These are phyloP conservation scores for Vickermania ingenoplastis DNA, from an alignment of 208 protist genomes.

Conservation along the genomic window DNA sequence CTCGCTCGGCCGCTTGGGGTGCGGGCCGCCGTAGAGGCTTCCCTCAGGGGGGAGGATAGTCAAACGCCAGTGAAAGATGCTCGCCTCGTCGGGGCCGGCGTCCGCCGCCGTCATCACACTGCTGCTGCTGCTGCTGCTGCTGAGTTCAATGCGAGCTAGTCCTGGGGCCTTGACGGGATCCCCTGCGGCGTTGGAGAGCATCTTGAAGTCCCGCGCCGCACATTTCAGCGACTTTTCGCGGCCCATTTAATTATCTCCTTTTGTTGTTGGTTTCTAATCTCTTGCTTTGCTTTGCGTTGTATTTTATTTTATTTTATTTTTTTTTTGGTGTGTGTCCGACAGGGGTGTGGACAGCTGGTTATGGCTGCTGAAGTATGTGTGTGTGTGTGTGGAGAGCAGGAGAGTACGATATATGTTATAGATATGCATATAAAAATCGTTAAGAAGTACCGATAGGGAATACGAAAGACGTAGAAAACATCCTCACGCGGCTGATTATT, in stretches of 20 bases:
- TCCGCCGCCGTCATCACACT: too few species aligned
- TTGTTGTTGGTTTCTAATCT: neutral
- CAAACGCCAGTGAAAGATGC: slow-evolving; percentile 38
- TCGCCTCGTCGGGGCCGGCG: slow-evolving; percentile 5
- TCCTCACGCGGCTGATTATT: too few species aligned
- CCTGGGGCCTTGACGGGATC: neutral
- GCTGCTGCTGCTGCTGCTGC: neutral
- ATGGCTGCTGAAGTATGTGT: too few species aligned
- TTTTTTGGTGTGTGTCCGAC: too few species aligned
- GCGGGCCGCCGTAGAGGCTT: slow-evolving; percentile 34
- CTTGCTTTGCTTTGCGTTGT: neutral
- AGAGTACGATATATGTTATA: too few species aligned
- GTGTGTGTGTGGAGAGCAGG: too few species aligned
- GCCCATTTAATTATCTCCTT: neutral
- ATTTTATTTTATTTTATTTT: neutral
- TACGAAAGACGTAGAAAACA: too few species aligned
- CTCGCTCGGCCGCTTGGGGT: neutral
- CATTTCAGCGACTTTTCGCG: neutral
- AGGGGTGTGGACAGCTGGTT: too few species aligned
- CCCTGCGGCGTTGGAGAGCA: neutral
- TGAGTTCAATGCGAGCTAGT: neutral
- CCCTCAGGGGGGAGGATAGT: slow-evolving; percentile 16
- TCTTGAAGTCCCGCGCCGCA: neutral
- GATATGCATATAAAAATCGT: too few species aligned
- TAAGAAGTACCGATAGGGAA: too few species aligned